Percentiles rank a stretch among this genome's conserved stretches.
phyloP scores from a whole-genome alignment of 2,329 filamentous ascomycete species.

The Penicillium crustosum region DNA sequence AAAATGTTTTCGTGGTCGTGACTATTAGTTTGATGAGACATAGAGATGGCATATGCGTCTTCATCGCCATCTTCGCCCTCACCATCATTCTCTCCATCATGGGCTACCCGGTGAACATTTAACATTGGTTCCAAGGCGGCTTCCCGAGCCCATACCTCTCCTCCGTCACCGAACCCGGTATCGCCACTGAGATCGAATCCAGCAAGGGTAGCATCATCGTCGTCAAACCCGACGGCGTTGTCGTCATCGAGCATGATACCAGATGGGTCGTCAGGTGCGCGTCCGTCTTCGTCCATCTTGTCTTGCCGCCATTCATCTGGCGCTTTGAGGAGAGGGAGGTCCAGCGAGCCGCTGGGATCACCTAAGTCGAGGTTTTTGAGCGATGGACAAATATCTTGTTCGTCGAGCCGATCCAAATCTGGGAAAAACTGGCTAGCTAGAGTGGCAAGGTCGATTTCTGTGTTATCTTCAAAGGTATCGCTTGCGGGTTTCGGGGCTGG shows the following conservation, averaged over 20 bases:
- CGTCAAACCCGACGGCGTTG: slow-evolving; percentile 77
- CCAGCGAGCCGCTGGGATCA: slow-evolving; percentile 77
- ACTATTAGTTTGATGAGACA: slow-evolving; percentile 69
- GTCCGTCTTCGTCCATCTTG: slow-evolving; percentile 56
- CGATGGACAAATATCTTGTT: slow-evolving; percentile 90
- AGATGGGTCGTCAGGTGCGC: slow-evolving; percentile 65
- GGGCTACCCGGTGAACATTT: slow-evolving; percentile 63
- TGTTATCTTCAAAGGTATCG: slow-evolving; percentile 50
- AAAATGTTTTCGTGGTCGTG: slow-evolving; percentile 85
- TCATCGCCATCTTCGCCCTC: slow-evolving; percentile 62
- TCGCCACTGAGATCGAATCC: slow-evolving; percentile 69
- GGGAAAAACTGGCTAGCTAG: slow-evolving; percentile 84
- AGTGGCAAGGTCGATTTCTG: slow-evolving; percentile 74
- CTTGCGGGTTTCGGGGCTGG: slow-evolving; percentile 35
- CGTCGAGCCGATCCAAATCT: slow-evolving; percentile 71
- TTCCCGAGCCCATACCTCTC: slow-evolving; percentile 91
- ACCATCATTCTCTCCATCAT: slow-evolving; percentile 56
- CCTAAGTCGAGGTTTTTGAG: slow-evolving; percentile 92
- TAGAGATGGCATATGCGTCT: slow-evolving; percentile 75
- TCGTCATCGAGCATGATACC: slow-evolving; percentile 86
- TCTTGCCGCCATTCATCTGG: slow-evolving; percentile 80
- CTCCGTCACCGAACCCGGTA: slow-evolving; percentile 89
- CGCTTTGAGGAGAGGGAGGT: slow-evolving; percentile 89
- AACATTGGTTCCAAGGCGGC: slow-evolving; percentile 84
- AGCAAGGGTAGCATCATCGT: slow-evolving; percentile 70